Conservation (phyloP, 805 yeast species). For the Blastobotrys peoriensis region DNA sequence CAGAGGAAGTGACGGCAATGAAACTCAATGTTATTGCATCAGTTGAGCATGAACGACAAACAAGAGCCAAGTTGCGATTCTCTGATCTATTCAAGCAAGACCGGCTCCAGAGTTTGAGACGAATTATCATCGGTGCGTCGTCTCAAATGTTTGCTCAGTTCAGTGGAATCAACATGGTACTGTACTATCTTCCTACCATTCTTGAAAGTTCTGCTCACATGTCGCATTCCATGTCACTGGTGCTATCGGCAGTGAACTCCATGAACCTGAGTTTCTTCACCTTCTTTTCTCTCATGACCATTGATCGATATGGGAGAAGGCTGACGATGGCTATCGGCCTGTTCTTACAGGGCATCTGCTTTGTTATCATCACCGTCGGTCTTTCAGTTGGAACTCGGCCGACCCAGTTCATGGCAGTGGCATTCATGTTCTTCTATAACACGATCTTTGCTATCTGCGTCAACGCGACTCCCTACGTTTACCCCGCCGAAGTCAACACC, state of each 20-base stretch:
- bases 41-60: neutral
- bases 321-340: slow-evolving; percentile 1
- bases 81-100: neutral
- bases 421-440: slow-evolving; percentile 13
- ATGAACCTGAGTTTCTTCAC: slow-evolving; percentile 6
- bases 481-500: slow-evolving; percentile 60
- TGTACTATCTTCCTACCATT: slow-evolving; percentile 40
- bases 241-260: slow-evolving; percentile 5
- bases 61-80: neutral
- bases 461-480: slow-evolving; percentile 56
- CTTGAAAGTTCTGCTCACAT: slow-evolving; percentile 3
- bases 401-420: slow-evolving; percentile 7
- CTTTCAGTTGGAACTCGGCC: slow-evolving; percentile 7
- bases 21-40: neutral
- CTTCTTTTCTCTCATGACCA: neutral
- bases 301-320: slow-evolving; percentile 1
- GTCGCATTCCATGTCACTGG: neutral
- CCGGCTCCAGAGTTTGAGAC: slow-evolving; percentile 25
- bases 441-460: slow-evolving; percentile 47
- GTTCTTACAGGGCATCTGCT: slow-evolving; percentile 7
- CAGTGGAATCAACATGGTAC: slow-evolving; percentile 66
- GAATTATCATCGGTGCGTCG: slow-evolving; percentile 54
- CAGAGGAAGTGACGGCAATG: slow-evolving; percentile 2
- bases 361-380: slow-evolving; percentile 8
- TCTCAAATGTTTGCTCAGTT: slow-evolving; percentile 65